Evolutionary conservation across 2,329 filamentous ascomycete genomes (phyloP).

Genomic region (Fusarium mundagurra): DNA sequence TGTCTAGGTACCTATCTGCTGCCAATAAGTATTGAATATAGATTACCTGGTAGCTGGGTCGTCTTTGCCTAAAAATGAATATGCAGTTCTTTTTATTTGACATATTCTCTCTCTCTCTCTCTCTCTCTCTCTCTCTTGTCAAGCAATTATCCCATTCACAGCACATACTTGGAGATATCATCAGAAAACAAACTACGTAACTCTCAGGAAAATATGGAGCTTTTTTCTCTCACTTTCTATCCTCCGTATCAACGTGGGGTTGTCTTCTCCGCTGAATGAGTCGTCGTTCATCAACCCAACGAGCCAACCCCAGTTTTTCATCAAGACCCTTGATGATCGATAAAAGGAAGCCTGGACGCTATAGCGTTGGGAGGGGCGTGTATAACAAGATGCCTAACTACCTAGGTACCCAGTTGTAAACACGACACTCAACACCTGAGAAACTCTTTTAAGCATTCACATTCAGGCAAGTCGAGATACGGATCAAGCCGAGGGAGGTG

Average conservation of each 20-base stretch:
- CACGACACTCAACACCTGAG: slow-evolving; percentile 3
- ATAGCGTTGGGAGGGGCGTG: slow-evolving; percentile 3
- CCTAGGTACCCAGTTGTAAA: not conserved
- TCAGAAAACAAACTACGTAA: not conserved
- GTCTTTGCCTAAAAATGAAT: not conserved
- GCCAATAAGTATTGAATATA: not conserved
- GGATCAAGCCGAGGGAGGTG: slow-evolving; percentile 9
- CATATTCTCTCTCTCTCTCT: not conserved
- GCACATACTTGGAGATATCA: not conserved
- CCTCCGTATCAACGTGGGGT: slow-evolving; percentile 20
- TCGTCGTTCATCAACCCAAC: not conserved
- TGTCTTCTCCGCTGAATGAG: not conserved
- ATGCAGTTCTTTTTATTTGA: not conserved
- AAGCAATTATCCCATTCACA: not conserved
- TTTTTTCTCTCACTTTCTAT: slow-evolving; percentile 25
- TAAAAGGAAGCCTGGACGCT: slow-evolving; percentile 9
- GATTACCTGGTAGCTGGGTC: not conserved
- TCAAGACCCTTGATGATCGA: slow-evolving; percentile 9
- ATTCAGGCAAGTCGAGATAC: slow-evolving; percentile 17
- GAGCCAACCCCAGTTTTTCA: slow-evolving; percentile 18
- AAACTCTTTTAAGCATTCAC: not conserved
- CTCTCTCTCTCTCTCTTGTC: not conserved
- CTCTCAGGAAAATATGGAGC: not conserved
- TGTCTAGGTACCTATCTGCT: not conserved
- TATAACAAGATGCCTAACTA: not conserved